Percentiles rank a stretch among this genome's conserved stretches.
Evolutionary conservation across 345 rosid genomes (phyloP).

Genomic region (Fremontodendron californicum): DNA sequence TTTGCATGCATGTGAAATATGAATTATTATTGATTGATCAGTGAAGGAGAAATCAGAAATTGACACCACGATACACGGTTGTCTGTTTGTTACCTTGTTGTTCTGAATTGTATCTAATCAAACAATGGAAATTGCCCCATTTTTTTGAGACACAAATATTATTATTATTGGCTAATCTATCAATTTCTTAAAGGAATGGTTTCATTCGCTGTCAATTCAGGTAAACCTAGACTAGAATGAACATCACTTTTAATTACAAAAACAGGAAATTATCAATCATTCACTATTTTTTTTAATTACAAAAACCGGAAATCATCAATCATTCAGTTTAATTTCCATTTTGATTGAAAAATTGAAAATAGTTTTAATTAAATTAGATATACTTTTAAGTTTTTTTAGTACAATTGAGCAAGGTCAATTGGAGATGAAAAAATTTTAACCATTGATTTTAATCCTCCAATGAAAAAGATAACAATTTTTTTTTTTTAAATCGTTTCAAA

Average conservation of each 20-base stretch:
- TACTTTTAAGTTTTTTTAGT: no score
- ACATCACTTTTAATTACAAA: background rate
- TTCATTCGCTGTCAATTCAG: background rate
- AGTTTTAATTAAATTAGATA: no score
- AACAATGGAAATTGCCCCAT: conserved; percentile 1
- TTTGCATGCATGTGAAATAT: background rate
- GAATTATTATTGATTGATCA: conserved; percentile 26
- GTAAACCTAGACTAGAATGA: background rate
- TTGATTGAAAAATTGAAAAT: no score
- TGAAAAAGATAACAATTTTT: no score
- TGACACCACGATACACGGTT: conserved; percentile 24
- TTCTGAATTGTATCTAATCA: conserved; percentile 16
- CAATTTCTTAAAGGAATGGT: background rate
- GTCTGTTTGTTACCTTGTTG: conserved; percentile 29
- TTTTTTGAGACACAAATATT: conserved; percentile 17
- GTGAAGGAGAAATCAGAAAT: conserved; percentile 21
- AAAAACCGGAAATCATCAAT: no score
- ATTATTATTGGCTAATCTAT: conserved; percentile 1
- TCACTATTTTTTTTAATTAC: no score
- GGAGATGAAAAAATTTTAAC: no score
- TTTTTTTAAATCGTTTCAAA: no score
- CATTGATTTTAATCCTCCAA: no score
- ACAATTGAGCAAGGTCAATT: no score
- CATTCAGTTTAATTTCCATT: no score
- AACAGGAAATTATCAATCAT: no score